Evolutionary conservation across 2,329 filamentous ascomycete species (phyloP), one percentile per base, ranked within the genome.

Genomic region (Podosphaera xanthii): DNA sequence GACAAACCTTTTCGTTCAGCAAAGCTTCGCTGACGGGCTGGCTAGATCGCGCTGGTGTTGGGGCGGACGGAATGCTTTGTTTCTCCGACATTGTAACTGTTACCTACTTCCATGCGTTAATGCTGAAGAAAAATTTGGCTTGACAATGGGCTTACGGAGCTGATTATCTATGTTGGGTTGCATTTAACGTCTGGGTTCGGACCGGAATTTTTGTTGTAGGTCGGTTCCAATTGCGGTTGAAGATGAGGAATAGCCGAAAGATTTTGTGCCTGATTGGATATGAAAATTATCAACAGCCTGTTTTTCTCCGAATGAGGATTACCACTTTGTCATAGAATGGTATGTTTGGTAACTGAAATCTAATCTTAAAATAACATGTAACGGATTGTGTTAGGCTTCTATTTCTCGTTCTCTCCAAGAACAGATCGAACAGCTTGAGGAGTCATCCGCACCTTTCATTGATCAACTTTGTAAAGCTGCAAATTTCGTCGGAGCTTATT

Each of bases 11-110:
- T 76, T 98, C 92, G 75, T 97, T 97, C 70, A 98, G 81, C 69
- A 98, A 82, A 70, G 91, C 87, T 78, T 98, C 92, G 78, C 91
- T 97, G 75, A 96, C 86, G 64, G 92, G 91, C 73, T 80, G 79
- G 70, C 74, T 80, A 63, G 81, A 75, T 67, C 87, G 82, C 72
- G 84, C 79, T 71, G 86, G 78, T 64, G 81, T 77, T 72, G 22
- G 22, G 22, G 22, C 22, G 22, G 80, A 75, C 64, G 82, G 77
- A 65, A 79, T 57, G 61, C 65, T 65, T 46, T 67, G 64, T 48
- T 65, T 66, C 61, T 68, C 67, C 49, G 67, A 61, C 67, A 69
- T 68, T 49, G 22, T 22, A 22, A 22, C 22, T 22, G 22, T 22
- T 22, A 22, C 22, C 22, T 22, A 22, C 22, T 22, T 22, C 1